Evolutionary conservation across 768 basidiomycete genomes (phyloP).

Genomic region (Rhodosporidiobolus odoratus): DNA sequence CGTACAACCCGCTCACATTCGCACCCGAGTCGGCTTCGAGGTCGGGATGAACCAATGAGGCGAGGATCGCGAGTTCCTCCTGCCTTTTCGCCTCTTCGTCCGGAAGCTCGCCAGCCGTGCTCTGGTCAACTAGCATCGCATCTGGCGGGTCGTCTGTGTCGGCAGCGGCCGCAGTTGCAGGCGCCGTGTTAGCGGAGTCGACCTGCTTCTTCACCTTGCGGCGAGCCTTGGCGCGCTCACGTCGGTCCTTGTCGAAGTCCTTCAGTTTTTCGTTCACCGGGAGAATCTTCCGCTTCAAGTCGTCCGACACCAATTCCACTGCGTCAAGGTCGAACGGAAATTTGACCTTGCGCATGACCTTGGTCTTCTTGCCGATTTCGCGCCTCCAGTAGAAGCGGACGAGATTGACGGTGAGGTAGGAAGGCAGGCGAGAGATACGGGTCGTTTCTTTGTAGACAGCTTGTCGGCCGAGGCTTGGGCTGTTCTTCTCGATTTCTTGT

Average conservation of each 20-base stretch:
- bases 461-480: constrained; percentile 68
- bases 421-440: constrained; percentile 73
- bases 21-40: constrained; percentile 65
- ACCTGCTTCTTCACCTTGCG: constrained; percentile 54
- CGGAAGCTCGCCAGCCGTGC: constrained; percentile 52
- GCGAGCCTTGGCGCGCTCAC: constrained; percentile 72
- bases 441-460: constrained; percentile 76
- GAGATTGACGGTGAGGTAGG: constrained; percentile 77
- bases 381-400: constrained; percentile 91
- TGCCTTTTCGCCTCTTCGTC: constrained; percentile 62
- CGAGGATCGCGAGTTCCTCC: constrained; percentile 63
- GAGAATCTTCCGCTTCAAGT: constrained; percentile 63
- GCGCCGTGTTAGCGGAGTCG: constrained; percentile 29
- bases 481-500: constrained; percentile 77
- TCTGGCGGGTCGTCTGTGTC: constrained; percentile 34
- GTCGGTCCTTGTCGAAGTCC: constrained; percentile 75
- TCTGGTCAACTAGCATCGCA: constrained; percentile 32
- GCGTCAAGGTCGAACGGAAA: constrained; percentile 86
- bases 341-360: constrained; percentile 86
- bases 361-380: constrained; percentile 84
- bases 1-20: constrained; percentile 77
- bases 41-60: constrained; percentile 59
- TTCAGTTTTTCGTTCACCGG: constrained; percentile 68
- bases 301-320: constrained; percentile 71
- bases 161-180: not conserved